A percentile compares a stretch with the other conserved stretches of the same genome.
phyloP scores from a whole-genome alignment of 176 grass and related monocot genomes.

The Avena sativa region DNA sequence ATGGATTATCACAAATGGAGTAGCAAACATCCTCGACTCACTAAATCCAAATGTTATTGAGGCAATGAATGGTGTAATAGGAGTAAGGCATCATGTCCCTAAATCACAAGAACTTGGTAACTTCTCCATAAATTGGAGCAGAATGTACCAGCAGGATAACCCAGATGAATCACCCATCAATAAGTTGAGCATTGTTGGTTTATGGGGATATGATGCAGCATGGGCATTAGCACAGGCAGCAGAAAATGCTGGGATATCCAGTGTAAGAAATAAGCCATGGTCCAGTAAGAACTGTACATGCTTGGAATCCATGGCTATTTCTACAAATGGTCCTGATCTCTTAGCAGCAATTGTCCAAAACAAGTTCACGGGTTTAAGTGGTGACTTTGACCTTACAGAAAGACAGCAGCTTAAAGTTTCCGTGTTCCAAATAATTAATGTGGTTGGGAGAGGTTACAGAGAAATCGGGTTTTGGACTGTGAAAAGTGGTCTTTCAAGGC shows the following conservation, averaged over 20 bases:
- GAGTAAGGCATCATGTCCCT: slow-evolving; percentile 40
- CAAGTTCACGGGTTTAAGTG: slow-evolving; percentile 47
- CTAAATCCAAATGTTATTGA: slow-evolving; percentile 1
- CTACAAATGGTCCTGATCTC: slow-evolving; percentile 30
- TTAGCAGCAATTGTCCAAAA: slow-evolving; percentile 18
- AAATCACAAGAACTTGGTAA: slow-evolving; percentile 18
- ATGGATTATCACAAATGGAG: slow-evolving; percentile 60
- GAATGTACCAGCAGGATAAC: slow-evolving; percentile 41
- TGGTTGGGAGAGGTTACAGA: slow-evolving; percentile 40
- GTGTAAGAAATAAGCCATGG: background rate
- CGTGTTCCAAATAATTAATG: slow-evolving; percentile 51
- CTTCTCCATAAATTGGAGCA: slow-evolving; percentile 51
- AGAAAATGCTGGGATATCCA: slow-evolving; percentile 32
- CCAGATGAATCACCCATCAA: slow-evolving; percentile 26
- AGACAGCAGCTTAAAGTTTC: slow-evolving; percentile 38
- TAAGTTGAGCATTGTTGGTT: slow-evolving; percentile 25
- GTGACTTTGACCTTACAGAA: slow-evolving; percentile 34
- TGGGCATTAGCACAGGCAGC: slow-evolving; percentile 52
- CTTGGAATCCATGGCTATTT: slow-evolving; percentile 18
- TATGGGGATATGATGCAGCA: slow-evolving; percentile 55
- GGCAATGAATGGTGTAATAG: slow-evolving; percentile 56
- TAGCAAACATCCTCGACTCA: slow-evolving; percentile 50
- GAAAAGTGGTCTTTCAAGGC: slow-evolving; percentile 28
- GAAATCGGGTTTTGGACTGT: slow-evolving; percentile 53
- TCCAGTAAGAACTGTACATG: slow-evolving; percentile 30